Percentiles rank a stretch among this genome's conserved stretches.
Evolutionary conservation across 2,329 filamentous ascomycete species (phyloP).

Genomic region (Ophiostoma sp.): DNA sequence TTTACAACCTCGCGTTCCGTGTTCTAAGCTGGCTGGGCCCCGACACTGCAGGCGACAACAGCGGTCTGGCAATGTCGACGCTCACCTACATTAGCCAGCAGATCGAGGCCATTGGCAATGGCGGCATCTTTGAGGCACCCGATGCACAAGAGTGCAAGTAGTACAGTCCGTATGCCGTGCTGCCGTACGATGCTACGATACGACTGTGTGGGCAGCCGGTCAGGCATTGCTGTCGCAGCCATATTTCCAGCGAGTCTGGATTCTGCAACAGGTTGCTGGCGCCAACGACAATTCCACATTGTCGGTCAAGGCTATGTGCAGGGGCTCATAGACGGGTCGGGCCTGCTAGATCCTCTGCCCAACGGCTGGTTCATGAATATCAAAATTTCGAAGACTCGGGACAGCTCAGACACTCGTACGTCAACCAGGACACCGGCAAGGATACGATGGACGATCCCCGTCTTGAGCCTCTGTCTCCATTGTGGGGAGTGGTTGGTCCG

Average conservation of each 20-base stretch:
- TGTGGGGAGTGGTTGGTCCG: not conserved
- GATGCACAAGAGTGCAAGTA: not conserved
- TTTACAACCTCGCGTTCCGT: not conserved
- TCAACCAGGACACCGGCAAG: not conserved
- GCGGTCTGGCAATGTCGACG: not conserved
- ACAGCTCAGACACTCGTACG: not conserved
- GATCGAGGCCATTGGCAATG: not conserved
- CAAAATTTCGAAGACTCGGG: not conserved
- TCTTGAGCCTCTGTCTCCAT: not conserved
- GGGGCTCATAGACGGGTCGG: not conserved
- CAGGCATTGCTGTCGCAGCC: not conserved
- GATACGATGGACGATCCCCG: not conserved
- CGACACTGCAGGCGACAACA: not conserved
- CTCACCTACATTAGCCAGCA: not conserved
- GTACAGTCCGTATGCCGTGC: not conserved
- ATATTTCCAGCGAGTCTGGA: not conserved
- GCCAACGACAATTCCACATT: slow-evolving; percentile 1
- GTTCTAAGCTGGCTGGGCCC: slow-evolving; percentile 2
- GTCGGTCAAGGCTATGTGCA: not conserved
- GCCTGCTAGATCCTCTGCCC: not conserved
- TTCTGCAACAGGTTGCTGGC: not conserved
- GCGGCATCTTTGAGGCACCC: not conserved
- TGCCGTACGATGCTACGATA: not conserved
- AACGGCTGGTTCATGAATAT: not conserved
- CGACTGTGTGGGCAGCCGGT: not conserved